phyloP scores from a whole-genome alignment of 2,329 filamentous ascomycete species.

The Aureobasidium namibiae region DNA sequence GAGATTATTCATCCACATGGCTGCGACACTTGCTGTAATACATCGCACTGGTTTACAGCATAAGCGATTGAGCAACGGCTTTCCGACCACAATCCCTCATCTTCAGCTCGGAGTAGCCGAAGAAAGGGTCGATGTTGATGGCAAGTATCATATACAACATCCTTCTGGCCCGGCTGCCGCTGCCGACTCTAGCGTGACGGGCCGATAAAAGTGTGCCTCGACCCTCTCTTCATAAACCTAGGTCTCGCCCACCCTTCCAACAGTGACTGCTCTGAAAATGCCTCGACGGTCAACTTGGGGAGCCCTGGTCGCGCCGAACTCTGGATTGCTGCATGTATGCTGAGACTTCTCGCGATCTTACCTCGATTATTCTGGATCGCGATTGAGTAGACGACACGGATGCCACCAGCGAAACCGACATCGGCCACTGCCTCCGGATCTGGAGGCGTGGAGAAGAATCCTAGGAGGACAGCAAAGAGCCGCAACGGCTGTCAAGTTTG shows the following conservation, averaged over 20 bases:
- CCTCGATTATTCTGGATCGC: background rate
- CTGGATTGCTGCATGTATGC: background rate
- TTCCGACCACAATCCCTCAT: background rate
- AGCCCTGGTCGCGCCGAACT: background rate
- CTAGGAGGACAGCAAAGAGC: slow-evolving; percentile 7
- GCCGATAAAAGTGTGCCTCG: background rate
- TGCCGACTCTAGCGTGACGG: background rate
- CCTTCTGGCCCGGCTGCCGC: background rate
- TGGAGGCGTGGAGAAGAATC: slow-evolving; percentile 11
- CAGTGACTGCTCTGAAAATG: background rate
- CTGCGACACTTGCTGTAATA: background rate
- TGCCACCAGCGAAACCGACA: background rate
- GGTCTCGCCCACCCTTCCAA: background rate
- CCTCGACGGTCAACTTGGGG: background rate
- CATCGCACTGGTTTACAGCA: too few species aligned
- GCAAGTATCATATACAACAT: background rate
- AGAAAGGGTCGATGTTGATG: background rate
- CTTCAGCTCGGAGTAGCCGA: background rate
- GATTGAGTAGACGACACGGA: background rate
- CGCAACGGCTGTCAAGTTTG: slow-evolving; percentile 13
- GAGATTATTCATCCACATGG: too few species aligned
- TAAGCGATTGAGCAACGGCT: background rate
- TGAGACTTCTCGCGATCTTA: background rate
- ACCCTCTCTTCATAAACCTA: background rate
- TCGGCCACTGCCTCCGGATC: slow-evolving; percentile 5